Evolutionary conservation across 1,139 yeast species (phyloP).

Genomic region (Pichia sp.): DNA sequence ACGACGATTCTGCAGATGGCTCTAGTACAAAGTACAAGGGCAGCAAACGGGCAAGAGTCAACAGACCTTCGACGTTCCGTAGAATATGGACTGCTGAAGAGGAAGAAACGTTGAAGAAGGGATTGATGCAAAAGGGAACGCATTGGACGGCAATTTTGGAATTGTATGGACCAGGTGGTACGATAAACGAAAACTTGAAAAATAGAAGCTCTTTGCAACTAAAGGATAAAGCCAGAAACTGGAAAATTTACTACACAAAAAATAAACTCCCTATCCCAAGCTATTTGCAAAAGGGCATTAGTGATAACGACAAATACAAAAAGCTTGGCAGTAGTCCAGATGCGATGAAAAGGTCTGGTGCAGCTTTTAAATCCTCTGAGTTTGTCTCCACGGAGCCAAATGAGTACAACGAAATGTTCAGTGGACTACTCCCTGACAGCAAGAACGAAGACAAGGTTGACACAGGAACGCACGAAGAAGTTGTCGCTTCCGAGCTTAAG

Average conservation of each 20-base stretch:
- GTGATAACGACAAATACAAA: constrained; percentile 53
- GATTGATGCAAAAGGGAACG: constrained; percentile 81
- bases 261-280: constrained; percentile 70
- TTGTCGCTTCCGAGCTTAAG: constrained; percentile 30
- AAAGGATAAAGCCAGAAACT: constrained; percentile 92
- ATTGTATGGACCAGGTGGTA: constrained; percentile 89
- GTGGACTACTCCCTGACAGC: constrained; percentile 7
- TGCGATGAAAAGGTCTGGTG: constrained; percentile 13
- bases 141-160: constrained; percentile 90
- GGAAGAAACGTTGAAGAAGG: constrained; percentile 78
- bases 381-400: constrained; percentile 5
- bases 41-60: constrained; percentile 22
- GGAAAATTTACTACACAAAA: constrained; percentile 83
- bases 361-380: constrained; percentile 2
- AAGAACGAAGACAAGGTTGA: constrained; percentile 8
- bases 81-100: constrained; percentile 88
- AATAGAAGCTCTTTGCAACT: constrained; percentile 86
- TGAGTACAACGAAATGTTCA: constrained; percentile 18
- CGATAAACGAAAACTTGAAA: constrained; percentile 74
- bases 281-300: constrained; percentile 56
- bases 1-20: not conserved
- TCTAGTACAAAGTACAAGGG: not conserved
- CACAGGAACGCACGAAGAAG: constrained; percentile 25
- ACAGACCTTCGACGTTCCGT: constrained; percentile 38
- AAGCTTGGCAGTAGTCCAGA: not conserved